Conservation (phyloP, 2,329 filamentous ascomycete species). For the Beauveria rudraprayagi region DNA sequence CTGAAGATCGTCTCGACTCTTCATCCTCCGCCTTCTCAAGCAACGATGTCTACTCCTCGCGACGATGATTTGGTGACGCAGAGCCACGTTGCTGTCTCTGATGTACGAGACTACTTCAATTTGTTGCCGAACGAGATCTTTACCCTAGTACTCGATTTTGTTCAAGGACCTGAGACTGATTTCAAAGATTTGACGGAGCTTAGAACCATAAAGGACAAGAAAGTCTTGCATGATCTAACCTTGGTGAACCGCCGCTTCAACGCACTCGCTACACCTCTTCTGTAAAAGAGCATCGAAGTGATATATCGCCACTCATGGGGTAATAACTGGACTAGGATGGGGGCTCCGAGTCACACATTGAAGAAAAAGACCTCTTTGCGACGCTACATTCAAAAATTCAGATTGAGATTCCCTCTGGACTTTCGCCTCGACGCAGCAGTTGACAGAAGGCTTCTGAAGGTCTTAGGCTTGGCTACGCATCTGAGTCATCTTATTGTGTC, state of each 20-base stretch:
- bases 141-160: background rate
- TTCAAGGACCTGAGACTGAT: background rate
- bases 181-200: background rate
- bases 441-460: too few relatives aligned
- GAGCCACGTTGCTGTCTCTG: background rate
- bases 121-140: background rate
- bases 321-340: too few relatives aligned
- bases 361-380: too few relatives aligned
- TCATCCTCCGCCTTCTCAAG: background rate
- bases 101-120: background rate
- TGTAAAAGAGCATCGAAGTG: background rate
- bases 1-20: background rate
- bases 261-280: background rate
- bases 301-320: too few relatives aligned
- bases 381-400: too few relatives aligned
- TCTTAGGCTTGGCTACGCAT: background rate
- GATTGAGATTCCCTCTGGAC: fast-evolving
- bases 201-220: too few relatives aligned
- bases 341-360: too few relatives aligned
- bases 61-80: background rate
- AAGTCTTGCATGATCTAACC: background rate
- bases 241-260: background rate
- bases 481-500: background rate
- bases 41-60: background rate
- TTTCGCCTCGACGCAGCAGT: too few relatives aligned